These are phyloP conservation scores for Colletotrichum navitas DNA, from an alignment of 2,329 filamentous ascomycete species.

Conservation along the genomic window DNA sequence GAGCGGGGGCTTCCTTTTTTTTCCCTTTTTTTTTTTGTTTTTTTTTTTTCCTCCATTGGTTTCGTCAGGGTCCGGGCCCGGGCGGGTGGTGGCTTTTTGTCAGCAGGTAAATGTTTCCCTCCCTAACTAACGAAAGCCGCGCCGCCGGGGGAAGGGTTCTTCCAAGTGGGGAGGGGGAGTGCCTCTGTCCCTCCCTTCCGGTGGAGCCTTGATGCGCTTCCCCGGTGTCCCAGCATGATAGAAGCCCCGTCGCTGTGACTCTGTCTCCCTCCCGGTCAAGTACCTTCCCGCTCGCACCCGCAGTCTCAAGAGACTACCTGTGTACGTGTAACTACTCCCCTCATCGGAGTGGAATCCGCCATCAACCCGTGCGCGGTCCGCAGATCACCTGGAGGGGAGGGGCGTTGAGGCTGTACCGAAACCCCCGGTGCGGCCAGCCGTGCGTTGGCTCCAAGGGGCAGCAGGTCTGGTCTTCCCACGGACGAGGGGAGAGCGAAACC, in stretches of 20 bases:
- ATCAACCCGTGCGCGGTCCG: not conserved
- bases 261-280: not conserved
- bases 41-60: no score
- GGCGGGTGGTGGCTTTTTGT: not conserved
- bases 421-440: not conserved
- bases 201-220: no score
- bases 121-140: not conserved
- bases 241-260: no score
- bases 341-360: no score
- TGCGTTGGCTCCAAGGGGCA: not conserved
- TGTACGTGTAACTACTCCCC: no score
- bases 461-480: not conserved
- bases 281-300: not conserved
- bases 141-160: not conserved
- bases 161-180: no score
- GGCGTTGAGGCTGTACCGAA: not conserved
- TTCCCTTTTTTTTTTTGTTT: no score
- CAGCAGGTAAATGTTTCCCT: slow-evolving; percentile 1
- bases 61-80: not conserved
- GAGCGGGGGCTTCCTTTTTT: not conserved
- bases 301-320: not conserved
- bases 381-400: not conserved
- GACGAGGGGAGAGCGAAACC: not conserved
- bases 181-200: not conserved
- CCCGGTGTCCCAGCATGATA: no score